Evolutionary conservation across 805 yeast species (phyloP).

Genomic region (Metschnikowia kunwiensis): DNA sequence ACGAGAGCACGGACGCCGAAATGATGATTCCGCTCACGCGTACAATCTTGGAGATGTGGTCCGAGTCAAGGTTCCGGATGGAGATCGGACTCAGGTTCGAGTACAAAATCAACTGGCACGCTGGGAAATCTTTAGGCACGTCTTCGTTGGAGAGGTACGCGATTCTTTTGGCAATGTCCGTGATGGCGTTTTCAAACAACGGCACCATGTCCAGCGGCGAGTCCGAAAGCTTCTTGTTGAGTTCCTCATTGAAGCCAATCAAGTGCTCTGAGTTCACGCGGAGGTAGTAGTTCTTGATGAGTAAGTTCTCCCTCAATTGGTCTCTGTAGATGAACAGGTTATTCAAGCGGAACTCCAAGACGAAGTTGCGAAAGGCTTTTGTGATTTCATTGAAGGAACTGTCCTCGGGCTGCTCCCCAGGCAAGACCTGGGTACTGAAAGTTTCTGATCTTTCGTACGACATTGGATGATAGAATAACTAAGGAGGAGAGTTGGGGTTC

Average conservation of each 20-base stretch:
- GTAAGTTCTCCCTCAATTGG: slow-evolving; percentile 81
- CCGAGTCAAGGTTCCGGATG: slow-evolving; percentile 80
- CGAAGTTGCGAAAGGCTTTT: slow-evolving; percentile 75
- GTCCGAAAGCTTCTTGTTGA: slow-evolving; percentile 78
- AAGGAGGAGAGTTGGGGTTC: not conserved
- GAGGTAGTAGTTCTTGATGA: slow-evolving; percentile 69
- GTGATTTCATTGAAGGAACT: slow-evolving; percentile 66
- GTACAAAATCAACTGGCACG: slow-evolving; percentile 74
- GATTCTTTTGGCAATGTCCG: slow-evolving; percentile 80
- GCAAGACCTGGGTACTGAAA: slow-evolving; percentile 76
- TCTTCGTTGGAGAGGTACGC: slow-evolving; percentile 53
- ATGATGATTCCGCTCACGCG: slow-evolving; percentile 91
- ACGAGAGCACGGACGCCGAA: slow-evolving; percentile 81
- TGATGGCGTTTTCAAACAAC: slow-evolving; percentile 74
- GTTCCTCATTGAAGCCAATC: slow-evolving; percentile 82
- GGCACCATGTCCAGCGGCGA: slow-evolving; percentile 89
- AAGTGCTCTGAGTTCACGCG: slow-evolving; percentile 80
- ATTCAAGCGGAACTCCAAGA: slow-evolving; percentile 80
- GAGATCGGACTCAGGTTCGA: slow-evolving; percentile 71
- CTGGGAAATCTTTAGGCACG: slow-evolving; percentile 59
- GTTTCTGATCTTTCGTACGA: slow-evolving; percentile 72
- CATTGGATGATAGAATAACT: slow-evolving; percentile 35
- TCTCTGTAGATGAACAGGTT: slow-evolving; percentile 85
- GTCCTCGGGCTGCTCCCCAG: slow-evolving; percentile 72
- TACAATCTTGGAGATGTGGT: slow-evolving; percentile 84